These are phyloP conservation scores for Penicillium sp. DNA, from an alignment of 2,329 filamentous ascomycete genomes.

Conservation along the genomic window DNA sequence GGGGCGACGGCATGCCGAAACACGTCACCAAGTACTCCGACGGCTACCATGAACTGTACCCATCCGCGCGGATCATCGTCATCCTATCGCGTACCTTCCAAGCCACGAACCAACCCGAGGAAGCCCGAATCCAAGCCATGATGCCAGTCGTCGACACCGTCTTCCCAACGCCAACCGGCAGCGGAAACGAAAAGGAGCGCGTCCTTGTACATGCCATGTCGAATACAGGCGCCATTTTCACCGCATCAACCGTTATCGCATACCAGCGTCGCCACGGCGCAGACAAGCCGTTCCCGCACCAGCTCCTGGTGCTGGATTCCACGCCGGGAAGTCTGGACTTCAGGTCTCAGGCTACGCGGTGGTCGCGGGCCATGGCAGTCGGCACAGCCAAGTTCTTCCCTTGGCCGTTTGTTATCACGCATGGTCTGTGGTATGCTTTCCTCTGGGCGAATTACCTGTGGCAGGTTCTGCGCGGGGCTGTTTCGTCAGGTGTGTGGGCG, in stretches of 20 bases:
- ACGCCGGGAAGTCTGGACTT: slow-evolving; percentile 50
- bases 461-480: slow-evolving; percentile 11
- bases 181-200: slow-evolving; percentile 19
- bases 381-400: slow-evolving; percentile 41
- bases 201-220: slow-evolving; percentile 57
- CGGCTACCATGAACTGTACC: slow-evolving; percentile 52
- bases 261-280: slow-evolving; percentile 37
- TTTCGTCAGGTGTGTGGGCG: slow-evolving; percentile 20
- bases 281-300: slow-evolving; percentile 44
- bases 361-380: slow-evolving; percentile 54
- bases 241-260: slow-evolving; percentile 49
- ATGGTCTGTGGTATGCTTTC: slow-evolving; percentile 47
- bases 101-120: slow-evolving; percentile 45
- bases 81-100: slow-evolving; percentile 51
- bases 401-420: slow-evolving; percentile 50
- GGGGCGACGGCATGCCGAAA: slow-evolving; percentile 56
- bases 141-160: slow-evolving; percentile 36
- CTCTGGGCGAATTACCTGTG: slow-evolving; percentile 37
- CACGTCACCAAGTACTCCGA: slow-evolving; percentile 56
- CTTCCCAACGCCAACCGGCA: slow-evolving; percentile 21
- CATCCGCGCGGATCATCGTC: slow-evolving; percentile 50
- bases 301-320: slow-evolving; percentile 52
- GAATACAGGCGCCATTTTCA: slow-evolving; percentile 57
- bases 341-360: slow-evolving; percentile 39
- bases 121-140: slow-evolving; percentile 47